A percentile compares a stretch with the other conserved stretches of the same genome.
Conservation (phyloP, 2,329 filamentous ascomycete genomes). For the Xylaria sp. region DNA sequence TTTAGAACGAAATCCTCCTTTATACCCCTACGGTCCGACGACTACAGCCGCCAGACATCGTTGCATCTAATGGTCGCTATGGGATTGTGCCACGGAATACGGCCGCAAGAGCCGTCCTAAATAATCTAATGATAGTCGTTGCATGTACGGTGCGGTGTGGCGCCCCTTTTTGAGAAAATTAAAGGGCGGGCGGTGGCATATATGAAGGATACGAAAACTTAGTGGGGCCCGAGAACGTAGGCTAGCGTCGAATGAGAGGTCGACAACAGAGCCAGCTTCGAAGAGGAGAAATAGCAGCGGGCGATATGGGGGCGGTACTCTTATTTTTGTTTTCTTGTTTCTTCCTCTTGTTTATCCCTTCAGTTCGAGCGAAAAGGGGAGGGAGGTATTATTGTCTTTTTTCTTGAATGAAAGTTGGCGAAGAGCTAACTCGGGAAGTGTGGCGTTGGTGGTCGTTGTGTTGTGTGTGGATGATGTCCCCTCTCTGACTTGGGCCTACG, state of each 20-base stretch:
- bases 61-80: slow-evolving; percentile 15
- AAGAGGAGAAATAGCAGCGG: not conserved
- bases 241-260: not conserved
- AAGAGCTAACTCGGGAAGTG: too few relatives aligned
- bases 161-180: not conserved
- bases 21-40: slow-evolving; percentile 9
- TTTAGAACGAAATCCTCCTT: slow-evolving; percentile 13
- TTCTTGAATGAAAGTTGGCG: too few relatives aligned
- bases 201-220: not conserved
- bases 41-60: slow-evolving; percentile 11
- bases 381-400: too few relatives aligned
- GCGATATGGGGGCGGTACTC: not conserved
- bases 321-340: not conserved
- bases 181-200: not conserved
- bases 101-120: slow-evolving; percentile 19
- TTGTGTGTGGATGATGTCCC: too few relatives aligned
- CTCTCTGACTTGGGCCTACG: too few relatives aligned
- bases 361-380: too few relatives aligned
- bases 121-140: slow-evolving; percentile 32
- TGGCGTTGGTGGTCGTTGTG: too few relatives aligned
- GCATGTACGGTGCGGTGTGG: not conserved
- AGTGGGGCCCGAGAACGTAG: not conserved
- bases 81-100: slow-evolving; percentile 17
- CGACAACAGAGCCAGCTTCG: not conserved
- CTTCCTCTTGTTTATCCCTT: too few relatives aligned